Conservation (phyloP, 1,284 basidiomycete genomes). For the Neonothopanus nambi region DNA sequence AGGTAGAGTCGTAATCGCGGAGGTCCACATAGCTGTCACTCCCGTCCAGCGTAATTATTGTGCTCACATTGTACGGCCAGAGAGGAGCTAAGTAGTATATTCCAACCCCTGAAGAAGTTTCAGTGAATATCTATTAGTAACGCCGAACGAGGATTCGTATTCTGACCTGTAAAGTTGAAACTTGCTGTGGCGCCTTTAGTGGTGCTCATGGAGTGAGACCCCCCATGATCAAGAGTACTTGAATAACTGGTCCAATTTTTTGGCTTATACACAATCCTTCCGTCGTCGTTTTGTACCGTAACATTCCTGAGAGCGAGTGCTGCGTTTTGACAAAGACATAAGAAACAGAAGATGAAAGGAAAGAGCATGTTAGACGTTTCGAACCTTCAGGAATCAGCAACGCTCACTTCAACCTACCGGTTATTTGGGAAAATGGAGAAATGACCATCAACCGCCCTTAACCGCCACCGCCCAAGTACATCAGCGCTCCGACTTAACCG, state of each 20-base stretch:
- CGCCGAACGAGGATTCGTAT: not conserved
- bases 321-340: not conserved
- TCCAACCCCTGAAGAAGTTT: slow-evolving; percentile 4
- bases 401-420: not conserved
- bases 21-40: slow-evolving; percentile 6
- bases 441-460: not conserved
- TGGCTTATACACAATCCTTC: not conserved
- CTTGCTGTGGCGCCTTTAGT: slow-evolving; percentile 6
- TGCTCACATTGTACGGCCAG: slow-evolving; percentile 12
- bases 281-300: not conserved
- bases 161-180: slow-evolving; percentile 12
- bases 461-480: not conserved
- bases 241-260: not conserved
- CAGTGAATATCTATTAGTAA: not conserved
- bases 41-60: slow-evolving; percentile 3
- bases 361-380: not conserved
- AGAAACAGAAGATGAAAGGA: not conserved
- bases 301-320: not conserved
- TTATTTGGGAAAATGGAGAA: not conserved
- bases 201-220: slow-evolving; percentile 4
- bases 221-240: slow-evolving; percentile 8
- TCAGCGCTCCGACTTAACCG: too few relatives aligned
- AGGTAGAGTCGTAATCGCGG: slow-evolving; percentile 1
- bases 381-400: not conserved
- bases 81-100: slow-evolving; percentile 8